Percentiles rank a stretch among this genome's conserved stretches.
These are phyloP conservation scores for Artemisia tridentata DNA, from an alignment of 129 eudicot species.

Conservation along the genomic window DNA sequence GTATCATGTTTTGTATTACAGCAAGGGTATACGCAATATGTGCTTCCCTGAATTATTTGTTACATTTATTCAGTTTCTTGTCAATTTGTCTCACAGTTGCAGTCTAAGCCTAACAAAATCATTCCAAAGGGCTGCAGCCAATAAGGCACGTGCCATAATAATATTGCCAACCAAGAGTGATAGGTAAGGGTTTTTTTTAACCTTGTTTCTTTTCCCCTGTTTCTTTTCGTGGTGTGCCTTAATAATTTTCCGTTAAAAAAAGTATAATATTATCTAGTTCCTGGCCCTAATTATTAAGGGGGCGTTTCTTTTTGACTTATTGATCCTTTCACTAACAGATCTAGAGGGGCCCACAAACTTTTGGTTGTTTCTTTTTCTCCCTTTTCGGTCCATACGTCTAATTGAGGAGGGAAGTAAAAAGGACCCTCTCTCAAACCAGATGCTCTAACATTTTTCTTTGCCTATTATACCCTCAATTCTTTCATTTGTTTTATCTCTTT, in stretches of 20 bases:
- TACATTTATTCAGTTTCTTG: conserved; percentile 12
- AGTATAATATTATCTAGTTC: not conserved
- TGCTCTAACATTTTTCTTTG: no score
- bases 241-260: no score
- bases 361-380: no score
- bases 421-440: no score
- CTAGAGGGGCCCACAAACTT: no score
- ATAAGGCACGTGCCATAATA: conserved; percentile 90
- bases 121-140: conserved; percentile 96
- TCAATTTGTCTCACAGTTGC: conserved; percentile 56
- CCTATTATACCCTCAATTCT: no score
- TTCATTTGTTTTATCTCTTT: no score
- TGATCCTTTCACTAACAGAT: no score
- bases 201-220: not conserved
- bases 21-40: not conserved
- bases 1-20: conserved; percentile 35
- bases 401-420: no score
- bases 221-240: no score
- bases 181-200: conserved; percentile 45
- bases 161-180: conserved; percentile 87
- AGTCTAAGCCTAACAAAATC: conserved; percentile 89
- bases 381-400: no score
- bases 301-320: no score
- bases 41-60: not conserved
- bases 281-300: not conserved